These are phyloP conservation scores for Psophocarpus tetragonolobus DNA, from an alignment of 306 rosid species.

Conservation along the genomic window DNA sequence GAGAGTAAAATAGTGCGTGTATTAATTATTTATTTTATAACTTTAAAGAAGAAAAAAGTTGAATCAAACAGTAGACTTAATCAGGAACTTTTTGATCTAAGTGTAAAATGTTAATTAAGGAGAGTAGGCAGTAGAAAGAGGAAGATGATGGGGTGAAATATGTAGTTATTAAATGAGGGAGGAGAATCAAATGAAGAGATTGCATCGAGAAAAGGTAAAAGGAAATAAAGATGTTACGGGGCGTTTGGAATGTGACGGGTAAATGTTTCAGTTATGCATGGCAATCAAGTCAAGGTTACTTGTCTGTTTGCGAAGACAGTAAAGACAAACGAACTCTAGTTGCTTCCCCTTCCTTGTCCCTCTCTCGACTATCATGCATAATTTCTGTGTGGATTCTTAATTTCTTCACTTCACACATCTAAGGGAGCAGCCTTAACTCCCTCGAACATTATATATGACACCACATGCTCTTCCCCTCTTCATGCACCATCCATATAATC, in stretches of 20 bases:
- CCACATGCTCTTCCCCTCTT: not conserved
- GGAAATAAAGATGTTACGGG: not conserved
- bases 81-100: not conserved
- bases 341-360: slow-evolving; percentile 36
- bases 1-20: too few species aligned
- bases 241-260: slow-evolving; percentile 31
- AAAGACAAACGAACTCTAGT: slow-evolving; percentile 48
- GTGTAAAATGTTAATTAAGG: not conserved
- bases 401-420: slow-evolving; percentile 30
- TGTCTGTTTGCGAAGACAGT: slow-evolving; percentile 67
- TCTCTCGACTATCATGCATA: slow-evolving; percentile 12
- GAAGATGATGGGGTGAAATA: not conserved
- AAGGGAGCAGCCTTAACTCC: slow-evolving; percentile 18
- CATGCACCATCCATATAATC: not conserved
- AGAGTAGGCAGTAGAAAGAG: not conserved
- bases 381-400: not conserved
- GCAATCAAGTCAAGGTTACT: slow-evolving; percentile 45
- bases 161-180: slow-evolving; percentile 38
- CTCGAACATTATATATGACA: not conserved
- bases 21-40: not conserved
- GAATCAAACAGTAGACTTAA: not conserved
- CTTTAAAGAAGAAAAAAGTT: not conserved
- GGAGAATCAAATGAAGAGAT: slow-evolving; percentile 14
- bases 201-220: not conserved
- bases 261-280: slow-evolving; percentile 57